These are phyloP conservation scores for Hypoxylon sp. DNA, from an alignment of 2,329 filamentous ascomycete species.

Conservation along the genomic window DNA sequence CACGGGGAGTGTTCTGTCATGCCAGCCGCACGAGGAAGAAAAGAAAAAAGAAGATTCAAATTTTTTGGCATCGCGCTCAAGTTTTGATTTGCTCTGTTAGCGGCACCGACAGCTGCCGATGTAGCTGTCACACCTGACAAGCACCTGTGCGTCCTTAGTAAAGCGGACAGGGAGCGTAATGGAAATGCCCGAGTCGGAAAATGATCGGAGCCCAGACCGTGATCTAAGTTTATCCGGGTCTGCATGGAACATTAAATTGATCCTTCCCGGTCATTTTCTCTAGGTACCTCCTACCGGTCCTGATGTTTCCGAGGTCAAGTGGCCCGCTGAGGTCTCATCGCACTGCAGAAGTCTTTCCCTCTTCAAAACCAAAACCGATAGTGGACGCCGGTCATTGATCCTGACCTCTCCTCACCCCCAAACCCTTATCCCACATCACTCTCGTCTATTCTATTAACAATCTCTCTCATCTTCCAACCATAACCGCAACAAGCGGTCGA, in stretches of 20 bases:
- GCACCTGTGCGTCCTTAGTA: not conserved
- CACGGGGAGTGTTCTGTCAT: conserved; percentile 79
- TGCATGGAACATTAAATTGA: conserved; percentile 3
- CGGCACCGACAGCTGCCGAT: conserved; percentile 24
- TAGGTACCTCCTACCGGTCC: not conserved
- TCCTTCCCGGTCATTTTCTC: not conserved
- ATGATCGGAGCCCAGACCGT: conserved; percentile 14
- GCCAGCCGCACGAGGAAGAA: conserved; percentile 83
- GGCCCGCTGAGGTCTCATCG: conserved; percentile 1
- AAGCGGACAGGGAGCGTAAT: not conserved
- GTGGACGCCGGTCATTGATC: not conserved
- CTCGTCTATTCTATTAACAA: not conserved
- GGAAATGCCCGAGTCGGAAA: conserved; percentile 9
- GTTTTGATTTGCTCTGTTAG: conserved; percentile 34
- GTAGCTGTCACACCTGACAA: conserved; percentile 17
- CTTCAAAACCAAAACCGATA: not conserved
- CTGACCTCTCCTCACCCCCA: not conserved
- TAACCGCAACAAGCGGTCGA: conserved; percentile 20
- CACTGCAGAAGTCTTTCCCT: not conserved
- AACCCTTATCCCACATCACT: not conserved
- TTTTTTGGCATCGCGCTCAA: conserved; percentile 32
- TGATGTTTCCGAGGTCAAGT: conserved; percentile 3
- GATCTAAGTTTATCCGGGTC: conserved; percentile 24
- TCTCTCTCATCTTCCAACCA: not conserved
- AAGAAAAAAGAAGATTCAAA: conserved; percentile 64